Percentiles rank a stretch among this genome's conserved stretches.
Evolutionary conservation across 441 rosid species (phyloP).

Genomic region (Euphorbia corollata): DNA sequence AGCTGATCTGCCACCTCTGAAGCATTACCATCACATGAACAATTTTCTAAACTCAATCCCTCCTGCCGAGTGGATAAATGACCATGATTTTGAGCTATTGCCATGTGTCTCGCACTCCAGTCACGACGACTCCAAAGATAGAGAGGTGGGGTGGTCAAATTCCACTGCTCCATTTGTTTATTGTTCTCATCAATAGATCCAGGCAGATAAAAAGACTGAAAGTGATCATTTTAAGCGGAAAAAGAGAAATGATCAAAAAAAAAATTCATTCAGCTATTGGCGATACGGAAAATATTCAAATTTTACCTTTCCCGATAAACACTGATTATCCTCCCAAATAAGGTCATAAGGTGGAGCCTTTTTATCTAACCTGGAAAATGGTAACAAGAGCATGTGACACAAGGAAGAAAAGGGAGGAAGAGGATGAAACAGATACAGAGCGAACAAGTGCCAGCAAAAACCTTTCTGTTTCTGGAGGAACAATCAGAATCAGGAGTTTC

Average conservation of each 20-base stretch:
- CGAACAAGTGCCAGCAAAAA: constrained; percentile 16
- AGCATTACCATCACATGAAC: constrained; percentile 7
- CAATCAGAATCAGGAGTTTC: constrained; percentile 79
- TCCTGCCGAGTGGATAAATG: constrained; percentile 31
- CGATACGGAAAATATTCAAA: constrained; percentile 7
- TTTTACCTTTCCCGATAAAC: constrained; percentile 73
- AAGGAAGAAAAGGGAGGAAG: constrained; percentile 9
- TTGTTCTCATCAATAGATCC: constrained; percentile 67
- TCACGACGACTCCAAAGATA: constrained; percentile 84
- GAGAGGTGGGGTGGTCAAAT: constrained; percentile 53
- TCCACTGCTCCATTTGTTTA: constrained; percentile 82
- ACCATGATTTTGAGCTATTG: constrained; percentile 48
- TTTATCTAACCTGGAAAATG: constrained; percentile 55
- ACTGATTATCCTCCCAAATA: constrained; percentile 59
- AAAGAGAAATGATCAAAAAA: constrained; percentile 1
- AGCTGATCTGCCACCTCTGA: constrained; percentile 19
- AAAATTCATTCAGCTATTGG: not conserved
- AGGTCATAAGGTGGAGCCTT: constrained; percentile 61
- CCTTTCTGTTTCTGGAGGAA: constrained; percentile 83
- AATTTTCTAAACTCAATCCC: constrained; percentile 15
- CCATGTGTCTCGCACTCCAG: constrained; percentile 48
- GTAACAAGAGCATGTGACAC: constrained; percentile 1
- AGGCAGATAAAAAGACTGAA: constrained; percentile 91
- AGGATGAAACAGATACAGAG: constrained; percentile 17
- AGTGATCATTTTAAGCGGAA: not conserved